Evolutionary conservation across 805 yeast genomes (phyloP), one percentile per base, ranked within the genome.

Genomic region (Candida tallmaniae): DNA sequence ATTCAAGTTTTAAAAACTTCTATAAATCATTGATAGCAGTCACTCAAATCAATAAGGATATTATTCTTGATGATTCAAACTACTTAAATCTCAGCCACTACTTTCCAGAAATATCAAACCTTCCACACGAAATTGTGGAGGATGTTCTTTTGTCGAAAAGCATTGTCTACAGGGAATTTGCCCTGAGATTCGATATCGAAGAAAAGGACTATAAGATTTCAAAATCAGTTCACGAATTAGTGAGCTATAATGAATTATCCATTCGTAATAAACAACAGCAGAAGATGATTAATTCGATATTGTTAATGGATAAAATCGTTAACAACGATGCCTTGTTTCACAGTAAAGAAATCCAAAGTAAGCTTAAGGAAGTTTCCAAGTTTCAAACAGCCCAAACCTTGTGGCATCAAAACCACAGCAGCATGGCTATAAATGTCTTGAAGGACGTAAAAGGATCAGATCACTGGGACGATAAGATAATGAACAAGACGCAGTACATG

Each of bases 401-500:
- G 18, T 85, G 95, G 95, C 56, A 59, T 0, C 75, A 74, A 35
- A 76, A 77, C 0, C 77, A 80, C 29, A 66, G 72, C 0, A 58
- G 62, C 8, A 62, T 73, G 11, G 78, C 95, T 0, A 74, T 85
- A 6, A 62, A 59, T 3, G 72, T 80, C 46, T 49, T 84, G 38
- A 60, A 68, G 36, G 52, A 44, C 3, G 40, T 50, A 28, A 32
- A 32, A 13, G 33, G 36, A 2, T 23, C 30, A 6, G 14, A 4
- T 3, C 14, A 20, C 27, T 30, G 27, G 27, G 31, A 31, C 10
- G 35, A 32, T 21, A 24, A 27, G 11, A 20, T 27, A 12, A 24
- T 37, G 36, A 23, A n/a, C 13, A 12, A 18, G n/a, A 30, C 35
- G 3, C 23, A 29, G 19, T n/a, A 14, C 6, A 42, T 56, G n/a